Evolutionary conservation across 768 basidiomycete genomes (phyloP).

Genomic region (Lentinula boryana): DNA sequence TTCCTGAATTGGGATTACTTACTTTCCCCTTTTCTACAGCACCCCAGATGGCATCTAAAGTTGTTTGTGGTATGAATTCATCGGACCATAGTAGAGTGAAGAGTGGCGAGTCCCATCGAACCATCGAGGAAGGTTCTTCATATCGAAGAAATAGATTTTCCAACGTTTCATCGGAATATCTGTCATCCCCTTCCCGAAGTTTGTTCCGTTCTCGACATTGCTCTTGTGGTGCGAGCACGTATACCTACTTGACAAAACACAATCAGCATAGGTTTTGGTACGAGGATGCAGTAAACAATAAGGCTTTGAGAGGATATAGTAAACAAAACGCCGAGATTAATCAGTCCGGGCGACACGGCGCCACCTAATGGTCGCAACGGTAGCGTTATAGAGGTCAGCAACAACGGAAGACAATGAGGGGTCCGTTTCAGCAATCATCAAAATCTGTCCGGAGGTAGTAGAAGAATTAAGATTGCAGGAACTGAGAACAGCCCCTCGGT

Average conservation of each 20-base stretch:
- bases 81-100: slow-evolving; percentile 82
- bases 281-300: background rate
- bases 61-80: slow-evolving; percentile 44
- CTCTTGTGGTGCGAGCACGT: slow-evolving; percentile 69
- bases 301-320: background rate
- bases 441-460: background rate
- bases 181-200: slow-evolving; percentile 34
- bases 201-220: slow-evolving; percentile 75
- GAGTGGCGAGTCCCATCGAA: slow-evolving; percentile 97
- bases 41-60: slow-evolving; percentile 62
- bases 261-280: background rate
- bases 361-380: background rate
- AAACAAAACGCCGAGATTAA: background rate
- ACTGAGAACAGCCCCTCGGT: background rate
- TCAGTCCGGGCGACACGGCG: background rate
- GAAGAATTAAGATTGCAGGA: background rate
- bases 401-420: background rate
- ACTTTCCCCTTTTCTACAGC: slow-evolving; percentile 73
- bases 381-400: background rate
- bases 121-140: slow-evolving; percentile 97
- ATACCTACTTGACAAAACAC: slow-evolving; percentile 44
- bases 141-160: slow-evolving; percentile 84
- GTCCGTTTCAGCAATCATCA: background rate
- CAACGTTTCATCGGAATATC: slow-evolving; percentile 75
- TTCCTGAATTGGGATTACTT: slow-evolving; percentile 86